A percentile compares a stretch with the other conserved stretches of the same genome.
Evolutionary conservation across 2,329 filamentous ascomycete species (phyloP).

Genomic region (Cladobotryum protrusum): DNA sequence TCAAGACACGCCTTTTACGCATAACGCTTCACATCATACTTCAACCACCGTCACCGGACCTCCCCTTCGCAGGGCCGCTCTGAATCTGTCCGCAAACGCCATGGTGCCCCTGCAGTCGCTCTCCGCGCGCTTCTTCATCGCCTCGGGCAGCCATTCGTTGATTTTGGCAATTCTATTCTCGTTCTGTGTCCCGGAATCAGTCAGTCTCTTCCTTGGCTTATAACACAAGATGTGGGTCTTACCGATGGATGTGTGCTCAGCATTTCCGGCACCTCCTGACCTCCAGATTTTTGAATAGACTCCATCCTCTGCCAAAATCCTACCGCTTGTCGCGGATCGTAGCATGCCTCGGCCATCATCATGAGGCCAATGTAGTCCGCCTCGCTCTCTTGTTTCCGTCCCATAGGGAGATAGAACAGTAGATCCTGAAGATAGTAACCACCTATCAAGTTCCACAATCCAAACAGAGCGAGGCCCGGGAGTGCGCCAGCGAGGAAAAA

Average conservation of each 20-base stretch:
- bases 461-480: constrained; percentile 33
- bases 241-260: constrained; percentile 71
- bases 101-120: constrained; percentile 50
- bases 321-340: constrained; percentile 61
- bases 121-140: constrained; percentile 45
- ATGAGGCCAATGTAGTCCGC: constrained; percentile 76
- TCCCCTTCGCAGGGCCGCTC: constrained; percentile 38
- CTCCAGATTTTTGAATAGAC: constrained; percentile 29
- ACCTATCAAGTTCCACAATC: constrained; percentile 38
- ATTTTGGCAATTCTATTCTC: constrained; percentile 61
- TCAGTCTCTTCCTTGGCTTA: background rate
- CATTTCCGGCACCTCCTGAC: constrained; percentile 58
- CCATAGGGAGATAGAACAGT: constrained; percentile 62
- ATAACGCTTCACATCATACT: background rate
- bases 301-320: constrained; percentile 65
- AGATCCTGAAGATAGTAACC: constrained; percentile 49
- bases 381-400: constrained; percentile 66
- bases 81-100: constrained; percentile 48
- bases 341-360: constrained; percentile 79
- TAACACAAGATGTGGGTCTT: constrained; percentile 20
- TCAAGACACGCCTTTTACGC: no score
- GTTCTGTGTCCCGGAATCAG: constrained; percentile 35
- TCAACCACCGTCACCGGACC: constrained; percentile 4
- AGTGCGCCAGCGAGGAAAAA: constrained; percentile 42
- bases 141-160: constrained; percentile 53